Evolutionary conservation across 306 rosid genomes (phyloP), one percentile per base, ranked within the genome.

Genomic region (Leucaena leucocephala): DNA sequence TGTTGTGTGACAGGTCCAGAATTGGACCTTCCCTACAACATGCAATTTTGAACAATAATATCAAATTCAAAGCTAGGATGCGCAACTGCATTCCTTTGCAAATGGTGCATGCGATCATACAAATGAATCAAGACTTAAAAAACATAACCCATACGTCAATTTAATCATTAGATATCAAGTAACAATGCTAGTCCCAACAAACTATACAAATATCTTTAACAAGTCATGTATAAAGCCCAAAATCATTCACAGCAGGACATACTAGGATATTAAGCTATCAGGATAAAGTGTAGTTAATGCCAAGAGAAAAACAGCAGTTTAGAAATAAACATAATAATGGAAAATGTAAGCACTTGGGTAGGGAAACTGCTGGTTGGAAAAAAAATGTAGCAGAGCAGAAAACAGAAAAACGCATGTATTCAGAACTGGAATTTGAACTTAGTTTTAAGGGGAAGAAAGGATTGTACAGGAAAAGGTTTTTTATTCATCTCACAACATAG

Each of bases 21-120:
- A 81, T 81, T 82, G 49, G 85, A 50, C 76, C 69, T 93, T 71
- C 88, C 96, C 99, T 93, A 89, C 68, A 88, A 82, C 72, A 76
- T 76, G 61, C 68, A 75, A 78, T 69, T 55, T 54, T 21, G 71
- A 80, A 72, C 40, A 68, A 48, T 40, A 62, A 76, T 80, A 40
- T 59, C 40, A 72, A 77, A 58, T 77, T 71, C 58, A 76, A 61
- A 21, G 49, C 38, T 36, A 62, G 68, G 50, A 68, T 39, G 76
- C 50, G 15, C 35, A 75, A 68, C 63, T 48, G 52, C 75, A 78
- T 69, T 43, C 34, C 67, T 69, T 84, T 73, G 61, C 68, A 86
- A 65, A 52, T 44, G 64, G 49, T 63, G 71, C 71, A 81, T 33
- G 45, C 45, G 61, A 52, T 55, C 49, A 66, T 38, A 42, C 15